Evolutionary conservation across 2,329 filamentous ascomycete genomes (phyloP).

Genomic region (Fusarium mexicanum): DNA sequence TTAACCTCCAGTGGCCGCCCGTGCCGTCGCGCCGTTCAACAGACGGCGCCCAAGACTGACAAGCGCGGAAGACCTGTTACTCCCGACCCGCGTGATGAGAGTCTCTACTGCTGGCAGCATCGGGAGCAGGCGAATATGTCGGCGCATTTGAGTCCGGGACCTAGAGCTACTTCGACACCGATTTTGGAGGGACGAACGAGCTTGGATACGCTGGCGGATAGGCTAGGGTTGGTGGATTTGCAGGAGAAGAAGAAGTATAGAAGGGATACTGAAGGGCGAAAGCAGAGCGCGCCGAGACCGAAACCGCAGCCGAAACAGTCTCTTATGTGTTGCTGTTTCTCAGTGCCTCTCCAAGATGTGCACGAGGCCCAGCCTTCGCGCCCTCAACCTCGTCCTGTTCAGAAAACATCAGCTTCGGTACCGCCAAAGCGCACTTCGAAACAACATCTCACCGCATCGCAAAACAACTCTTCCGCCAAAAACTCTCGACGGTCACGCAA

Average conservation of each 20-base stretch:
- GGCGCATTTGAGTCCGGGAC: constrained; percentile 57
- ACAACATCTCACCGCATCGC: constrained; percentile 20
- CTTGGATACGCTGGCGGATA: constrained; percentile 85
- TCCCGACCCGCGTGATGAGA: constrained; percentile 64
- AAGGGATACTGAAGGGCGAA: constrained; percentile 41
- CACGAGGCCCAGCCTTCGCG: constrained; percentile 52
- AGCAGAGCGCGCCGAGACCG: constrained; percentile 26
- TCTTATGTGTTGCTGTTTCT: constrained; percentile 62
- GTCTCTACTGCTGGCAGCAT: constrained; percentile 94
- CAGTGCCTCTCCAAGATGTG: constrained; percentile 57
- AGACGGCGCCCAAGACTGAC: constrained; percentile 34
- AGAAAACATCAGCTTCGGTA: constrained; percentile 44
- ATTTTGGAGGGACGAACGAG: constrained; percentile 75
- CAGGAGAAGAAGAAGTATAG: constrained; percentile 52
- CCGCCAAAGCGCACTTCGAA: constrained; percentile 30
- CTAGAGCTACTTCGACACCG: constrained; percentile 56
- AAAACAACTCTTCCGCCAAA: constrained; percentile 44
- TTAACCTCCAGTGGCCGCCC: constrained; percentile 84
- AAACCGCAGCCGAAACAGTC: constrained; percentile 37
- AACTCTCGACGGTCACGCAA: constrained; percentile 44
- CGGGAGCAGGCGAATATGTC: constrained; percentile 78
- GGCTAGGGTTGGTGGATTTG: constrained; percentile 78
- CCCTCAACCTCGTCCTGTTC: constrained; percentile 59
- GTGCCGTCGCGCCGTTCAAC: constrained; percentile 77
- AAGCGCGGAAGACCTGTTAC: constrained; percentile 37